phyloP scores from a whole-genome alignment of 163 green algal species.

The Scenedesmus sp. region DNA sequence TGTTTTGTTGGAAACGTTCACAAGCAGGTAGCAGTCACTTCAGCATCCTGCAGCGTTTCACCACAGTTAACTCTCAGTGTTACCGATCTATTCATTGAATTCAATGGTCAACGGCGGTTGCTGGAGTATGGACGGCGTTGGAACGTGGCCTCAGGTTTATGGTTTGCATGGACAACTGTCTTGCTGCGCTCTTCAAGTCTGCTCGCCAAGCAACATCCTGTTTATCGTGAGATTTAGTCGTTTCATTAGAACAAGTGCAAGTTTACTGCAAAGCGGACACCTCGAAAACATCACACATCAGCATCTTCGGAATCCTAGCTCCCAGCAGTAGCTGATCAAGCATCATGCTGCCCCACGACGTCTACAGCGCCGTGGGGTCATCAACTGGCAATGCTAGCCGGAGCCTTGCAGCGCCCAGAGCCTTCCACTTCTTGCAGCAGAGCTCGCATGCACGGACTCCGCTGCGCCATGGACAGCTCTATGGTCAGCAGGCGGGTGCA shows the following conservation, averaged over 20 bases:
- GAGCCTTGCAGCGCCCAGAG: neutral
- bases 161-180: neutral
- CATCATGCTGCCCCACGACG: conserved; percentile 20
- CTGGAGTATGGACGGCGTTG: neutral
- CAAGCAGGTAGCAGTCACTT: too few relatives aligned
- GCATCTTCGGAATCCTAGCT: neutral
- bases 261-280: neutral
- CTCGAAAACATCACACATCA: neutral
- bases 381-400: neutral
- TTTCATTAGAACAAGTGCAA: too few relatives aligned
- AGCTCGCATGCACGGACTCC: neutral
- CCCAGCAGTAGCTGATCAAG: neutral
- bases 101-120: too few relatives aligned
- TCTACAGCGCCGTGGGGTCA: conserved; percentile 10
- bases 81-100: too few relatives aligned
- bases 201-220: too few relatives aligned
- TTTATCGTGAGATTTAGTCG: too few relatives aligned
- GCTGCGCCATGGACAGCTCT: neutral
- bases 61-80: too few relatives aligned
- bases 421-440: conserved; percentile 1
- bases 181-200: too few relatives aligned
- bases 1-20: too few relatives aligned
- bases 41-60: too few relatives aligned
- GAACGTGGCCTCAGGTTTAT: neutral
- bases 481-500: neutral